These are phyloP conservation scores for Ceratobasidium sp. DNA, from an alignment of 1,284 basidiomycete genomes.

Conservation along the genomic window DNA sequence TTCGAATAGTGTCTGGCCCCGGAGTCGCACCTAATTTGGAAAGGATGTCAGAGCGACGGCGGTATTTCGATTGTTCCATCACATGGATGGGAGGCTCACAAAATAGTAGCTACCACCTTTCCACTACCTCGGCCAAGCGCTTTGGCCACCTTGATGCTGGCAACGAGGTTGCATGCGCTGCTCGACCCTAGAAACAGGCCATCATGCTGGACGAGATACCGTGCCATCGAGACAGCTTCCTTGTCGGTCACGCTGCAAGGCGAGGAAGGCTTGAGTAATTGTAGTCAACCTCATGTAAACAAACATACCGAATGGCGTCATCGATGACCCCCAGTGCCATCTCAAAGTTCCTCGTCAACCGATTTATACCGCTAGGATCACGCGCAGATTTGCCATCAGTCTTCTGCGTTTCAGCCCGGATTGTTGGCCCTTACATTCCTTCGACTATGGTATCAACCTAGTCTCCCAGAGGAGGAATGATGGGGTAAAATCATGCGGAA, in stretches of 20 bases:
- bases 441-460: constrained; percentile 89
- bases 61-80: neutral
- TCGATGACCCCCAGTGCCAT: constrained; percentile 83
- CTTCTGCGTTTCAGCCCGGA: neutral
- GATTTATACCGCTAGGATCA: constrained; percentile 83
- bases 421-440: constrained; percentile 70
- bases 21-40: constrained; percentile 75
- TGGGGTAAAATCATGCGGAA: neutral
- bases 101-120: constrained; percentile 80
- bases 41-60: constrained; percentile 6
- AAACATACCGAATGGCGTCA: constrained; percentile 83
- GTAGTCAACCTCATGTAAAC: neutral
- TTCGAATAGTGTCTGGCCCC: constrained; percentile 89
- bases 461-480: neutral
- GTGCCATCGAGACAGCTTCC: constrained; percentile 92
- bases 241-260: constrained; percentile 79
- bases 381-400: neutral
- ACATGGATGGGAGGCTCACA: constrained; percentile 63
- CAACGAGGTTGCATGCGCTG: constrained; percentile 94
- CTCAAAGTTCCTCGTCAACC: constrained; percentile 87
- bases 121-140: constrained; percentile 68
- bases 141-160: constrained; percentile 82
- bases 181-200: constrained; percentile 96
- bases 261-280: neutral
- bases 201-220: constrained; percentile 87